phyloP scores from a whole-genome alignment of 495 filamentous ascomycete species.

The Aspergillus bridgeri region DNA sequence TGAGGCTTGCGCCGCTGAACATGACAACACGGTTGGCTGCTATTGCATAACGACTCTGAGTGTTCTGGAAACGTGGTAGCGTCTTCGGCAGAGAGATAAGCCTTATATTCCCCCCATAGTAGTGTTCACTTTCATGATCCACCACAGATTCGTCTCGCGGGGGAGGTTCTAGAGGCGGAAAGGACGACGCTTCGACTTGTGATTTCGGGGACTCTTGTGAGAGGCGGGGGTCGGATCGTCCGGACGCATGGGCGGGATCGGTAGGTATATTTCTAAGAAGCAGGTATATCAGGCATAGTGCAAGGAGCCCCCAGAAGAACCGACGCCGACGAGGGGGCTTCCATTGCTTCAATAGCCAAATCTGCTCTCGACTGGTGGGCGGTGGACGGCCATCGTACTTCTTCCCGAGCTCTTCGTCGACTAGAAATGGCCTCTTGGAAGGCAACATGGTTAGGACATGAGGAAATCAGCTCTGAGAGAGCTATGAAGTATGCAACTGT shows the following conservation, averaged over 20 bases:
- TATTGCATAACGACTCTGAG: constrained; percentile 23
- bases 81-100: constrained; percentile 52
- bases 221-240: constrained; percentile 28
- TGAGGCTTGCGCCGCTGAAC: constrained; percentile 50
- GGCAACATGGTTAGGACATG: constrained; percentile 37
- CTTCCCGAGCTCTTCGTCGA: constrained; percentile 68
- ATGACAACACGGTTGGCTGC: constrained; percentile 38
- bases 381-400: constrained; percentile 62
- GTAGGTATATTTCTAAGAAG: constrained; percentile 56
- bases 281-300: constrained; percentile 42
- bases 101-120: constrained; percentile 54
- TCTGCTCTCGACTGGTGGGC: constrained; percentile 17
- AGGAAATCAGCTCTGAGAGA: constrained; percentile 17
- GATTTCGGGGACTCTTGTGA: constrained; percentile 20
- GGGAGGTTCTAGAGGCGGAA: constrained; percentile 12
- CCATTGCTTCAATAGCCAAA: constrained; percentile 28
- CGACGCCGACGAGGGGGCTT: constrained; percentile 42
- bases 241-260: constrained; percentile 30
- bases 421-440: constrained; percentile 43
- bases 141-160: constrained; percentile 22
- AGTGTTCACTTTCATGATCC: constrained; percentile 27
- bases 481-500: constrained; percentile 2
- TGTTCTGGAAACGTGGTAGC: constrained; percentile 39
- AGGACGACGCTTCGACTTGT: constrained; percentile 9
- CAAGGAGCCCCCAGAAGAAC: constrained; percentile 39